Percentiles rank a stretch among this genome's conserved stretches.
phyloP scores from a whole-genome alignment of 2,329 filamentous ascomycete genomes.

The Sphaerulina musiva region DNA sequence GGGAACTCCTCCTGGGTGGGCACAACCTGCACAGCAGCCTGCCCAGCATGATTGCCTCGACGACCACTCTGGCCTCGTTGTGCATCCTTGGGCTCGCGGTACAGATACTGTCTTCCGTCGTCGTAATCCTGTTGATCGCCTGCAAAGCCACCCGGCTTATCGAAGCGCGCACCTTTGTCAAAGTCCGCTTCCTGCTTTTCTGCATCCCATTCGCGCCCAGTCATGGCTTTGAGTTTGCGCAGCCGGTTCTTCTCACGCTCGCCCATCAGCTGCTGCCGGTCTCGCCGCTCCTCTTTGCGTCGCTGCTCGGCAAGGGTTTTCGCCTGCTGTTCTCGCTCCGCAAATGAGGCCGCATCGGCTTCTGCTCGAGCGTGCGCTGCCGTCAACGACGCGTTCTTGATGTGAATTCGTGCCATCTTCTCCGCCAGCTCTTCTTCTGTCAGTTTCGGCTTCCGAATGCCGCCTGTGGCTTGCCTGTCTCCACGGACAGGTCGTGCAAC shows the following conservation, averaged over 20 bases:
- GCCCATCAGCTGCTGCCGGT: slow-evolving; percentile 54
- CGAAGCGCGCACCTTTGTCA: slow-evolving; percentile 22
- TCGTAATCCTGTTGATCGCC: slow-evolving; percentile 30
- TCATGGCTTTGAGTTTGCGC: slow-evolving; percentile 53
- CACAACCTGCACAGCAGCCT: slow-evolving; percentile 17
- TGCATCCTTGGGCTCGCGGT: slow-evolving; percentile 26
- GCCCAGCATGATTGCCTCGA: slow-evolving; percentile 23
- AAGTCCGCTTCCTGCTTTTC: slow-evolving; percentile 54
- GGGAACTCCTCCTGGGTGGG: slow-evolving; percentile 44
- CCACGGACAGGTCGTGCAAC: slow-evolving; percentile 29
- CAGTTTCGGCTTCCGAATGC: slow-evolving; percentile 48
- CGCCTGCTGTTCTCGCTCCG: slow-evolving; percentile 56
- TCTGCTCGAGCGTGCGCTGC: slow-evolving; percentile 60
- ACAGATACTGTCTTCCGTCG: slow-evolving; percentile 33
- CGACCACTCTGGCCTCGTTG: slow-evolving; percentile 11
- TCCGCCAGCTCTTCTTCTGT: slow-evolving; percentile 58
- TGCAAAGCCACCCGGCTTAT: slow-evolving; percentile 25
- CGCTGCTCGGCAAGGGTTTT: slow-evolving; percentile 43
- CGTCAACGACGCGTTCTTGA: slow-evolving; percentile 54
- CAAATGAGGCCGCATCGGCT: slow-evolving; percentile 59
- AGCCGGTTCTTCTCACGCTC: slow-evolving; percentile 56
- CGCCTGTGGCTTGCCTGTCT: slow-evolving; percentile 34
- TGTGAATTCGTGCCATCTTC: slow-evolving; percentile 55
- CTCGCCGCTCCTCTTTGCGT: slow-evolving; percentile 46
- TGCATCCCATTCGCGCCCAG: slow-evolving; percentile 57